Evolutionary conservation across 352 stramenopile genomes (phyloP).

Genomic region (Phytopythium litorale): DNA sequence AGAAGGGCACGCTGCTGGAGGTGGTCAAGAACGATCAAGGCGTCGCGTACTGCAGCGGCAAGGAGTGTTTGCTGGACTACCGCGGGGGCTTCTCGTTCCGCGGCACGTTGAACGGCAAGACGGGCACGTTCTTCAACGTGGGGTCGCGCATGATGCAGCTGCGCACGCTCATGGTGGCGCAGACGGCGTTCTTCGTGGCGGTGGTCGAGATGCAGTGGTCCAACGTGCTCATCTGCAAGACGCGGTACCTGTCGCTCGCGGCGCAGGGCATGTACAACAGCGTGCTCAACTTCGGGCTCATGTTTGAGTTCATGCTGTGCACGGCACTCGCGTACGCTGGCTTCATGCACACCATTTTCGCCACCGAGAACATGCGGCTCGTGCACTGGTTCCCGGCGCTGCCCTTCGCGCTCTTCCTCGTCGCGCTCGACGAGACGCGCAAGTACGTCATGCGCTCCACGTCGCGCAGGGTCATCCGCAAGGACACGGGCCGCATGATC

Average conservation of each 20-base stretch:
- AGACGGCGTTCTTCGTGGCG: constrained; percentile 86
- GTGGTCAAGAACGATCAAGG: constrained; percentile 36
- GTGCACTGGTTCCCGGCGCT: constrained; percentile 90
- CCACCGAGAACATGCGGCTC: constrained; percentile 83
- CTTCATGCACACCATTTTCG: constrained; percentile 81
- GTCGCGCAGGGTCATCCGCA: constrained; percentile 65
- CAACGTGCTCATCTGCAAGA: constrained; percentile 93
- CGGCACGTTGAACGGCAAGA: constrained; percentile 9
- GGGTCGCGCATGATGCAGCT: constrained; percentile 86
- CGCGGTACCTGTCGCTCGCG: constrained; percentile 85
- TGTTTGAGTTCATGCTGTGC: constrained; percentile 91
- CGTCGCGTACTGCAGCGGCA: constrained; percentile 22
- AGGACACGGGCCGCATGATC: constrained; percentile 75
- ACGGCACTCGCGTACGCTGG: constrained; percentile 80
- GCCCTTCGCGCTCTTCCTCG: constrained; percentile 87
- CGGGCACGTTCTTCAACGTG: constrained; percentile 65
- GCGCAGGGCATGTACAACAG: constrained; percentile 92
- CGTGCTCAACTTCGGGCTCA: constrained; percentile 91
- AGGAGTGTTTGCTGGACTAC: constrained; percentile 58
- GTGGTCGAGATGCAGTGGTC: constrained; percentile 90
- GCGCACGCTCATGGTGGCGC: constrained; percentile 74
- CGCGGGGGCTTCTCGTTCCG: constrained; percentile 43
- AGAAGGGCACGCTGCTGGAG: constrained; percentile 42
- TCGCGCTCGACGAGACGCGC: constrained; percentile 87
- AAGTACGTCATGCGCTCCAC: constrained; percentile 90